Conservation (phyloP, 2,329 filamentous ascomycete species). For the Pseudopithomyces maydicus region DNA sequence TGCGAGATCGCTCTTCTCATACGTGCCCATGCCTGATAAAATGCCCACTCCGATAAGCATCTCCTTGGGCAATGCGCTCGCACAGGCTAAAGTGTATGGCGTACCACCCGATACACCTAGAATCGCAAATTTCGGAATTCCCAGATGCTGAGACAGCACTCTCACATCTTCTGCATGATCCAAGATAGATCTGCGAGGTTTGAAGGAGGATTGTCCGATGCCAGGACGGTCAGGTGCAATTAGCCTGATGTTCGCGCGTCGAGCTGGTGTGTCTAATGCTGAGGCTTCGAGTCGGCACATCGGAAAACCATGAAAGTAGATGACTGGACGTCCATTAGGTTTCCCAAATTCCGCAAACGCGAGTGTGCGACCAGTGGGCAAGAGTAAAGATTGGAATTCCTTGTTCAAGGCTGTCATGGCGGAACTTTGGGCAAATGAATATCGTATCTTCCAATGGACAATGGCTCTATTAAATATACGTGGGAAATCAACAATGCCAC, state of each 20-base stretch:
- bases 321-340: background rate
- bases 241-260: conserved; percentile 1
- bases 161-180: background rate
- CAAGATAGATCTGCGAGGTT: background rate
- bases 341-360: background rate
- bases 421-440: background rate
- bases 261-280: background rate
- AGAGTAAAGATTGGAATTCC: background rate
- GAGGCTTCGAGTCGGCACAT: background rate
- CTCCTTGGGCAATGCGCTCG: background rate
- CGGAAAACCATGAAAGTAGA: conserved; percentile 5
- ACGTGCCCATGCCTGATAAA: conserved; percentile 6
- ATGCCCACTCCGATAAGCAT: background rate
- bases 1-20: conserved; percentile 1
- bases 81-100: background rate
- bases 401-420: background rate
- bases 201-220: background rate
- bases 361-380: background rate
- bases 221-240: conserved; percentile 6
- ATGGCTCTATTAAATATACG: background rate
- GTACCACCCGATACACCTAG: background rate
- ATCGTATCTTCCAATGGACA: background rate
- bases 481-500: background rate
- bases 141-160: background rate
- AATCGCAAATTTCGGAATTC: background rate